Conservation (phyloP, 2,329 filamentous ascomycete genomes). For the Exophiala alcalophila region DNA sequence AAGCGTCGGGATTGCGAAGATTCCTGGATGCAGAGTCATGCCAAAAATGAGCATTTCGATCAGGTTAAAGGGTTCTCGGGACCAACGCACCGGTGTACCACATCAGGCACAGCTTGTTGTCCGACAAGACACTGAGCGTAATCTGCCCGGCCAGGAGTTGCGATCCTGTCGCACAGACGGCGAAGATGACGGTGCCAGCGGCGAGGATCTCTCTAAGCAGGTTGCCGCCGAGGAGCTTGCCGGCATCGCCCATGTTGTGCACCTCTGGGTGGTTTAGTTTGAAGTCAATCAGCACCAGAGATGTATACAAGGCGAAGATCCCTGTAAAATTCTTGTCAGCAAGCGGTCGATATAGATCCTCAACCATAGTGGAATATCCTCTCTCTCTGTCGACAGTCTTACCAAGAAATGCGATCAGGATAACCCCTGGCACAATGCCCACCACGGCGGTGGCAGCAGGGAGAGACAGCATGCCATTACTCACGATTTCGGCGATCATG, state of each 20-base stretch:
- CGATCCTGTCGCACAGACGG: conserved; percentile 51
- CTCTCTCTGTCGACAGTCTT: not conserved
- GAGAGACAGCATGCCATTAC: conserved; percentile 54
- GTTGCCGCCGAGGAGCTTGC: conserved; percentile 53
- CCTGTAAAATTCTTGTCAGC: conserved; percentile 11
- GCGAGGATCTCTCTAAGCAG: conserved; percentile 51
- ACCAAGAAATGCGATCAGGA: conserved; percentile 52
- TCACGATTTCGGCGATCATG: conserved; percentile 58
- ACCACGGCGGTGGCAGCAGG: conserved; percentile 53
- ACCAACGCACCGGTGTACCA: conserved; percentile 45
- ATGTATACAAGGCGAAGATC: conserved; percentile 52
- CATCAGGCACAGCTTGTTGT: conserved; percentile 49
- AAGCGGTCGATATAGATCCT: too few species aligned
- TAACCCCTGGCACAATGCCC: conserved; percentile 52
- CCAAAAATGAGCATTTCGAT: not conserved
- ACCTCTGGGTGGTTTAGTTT: conserved; percentile 55
- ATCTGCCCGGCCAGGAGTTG: conserved; percentile 54
- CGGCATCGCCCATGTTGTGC: conserved; percentile 58
- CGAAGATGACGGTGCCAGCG: conserved; percentile 52
- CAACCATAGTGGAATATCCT: too few species aligned
- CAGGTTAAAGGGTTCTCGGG: too few species aligned
- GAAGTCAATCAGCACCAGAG: conserved; percentile 51
- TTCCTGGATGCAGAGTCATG: conserved; percentile 25
- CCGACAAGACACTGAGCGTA: conserved; percentile 47
- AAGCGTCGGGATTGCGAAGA: conserved; percentile 50